A percentile compares a stretch with the other conserved stretches of the same genome.
These are phyloP conservation scores for Leishmania tarentolae DNA, from an alignment of 208 protist species.

Conservation along the genomic window DNA sequence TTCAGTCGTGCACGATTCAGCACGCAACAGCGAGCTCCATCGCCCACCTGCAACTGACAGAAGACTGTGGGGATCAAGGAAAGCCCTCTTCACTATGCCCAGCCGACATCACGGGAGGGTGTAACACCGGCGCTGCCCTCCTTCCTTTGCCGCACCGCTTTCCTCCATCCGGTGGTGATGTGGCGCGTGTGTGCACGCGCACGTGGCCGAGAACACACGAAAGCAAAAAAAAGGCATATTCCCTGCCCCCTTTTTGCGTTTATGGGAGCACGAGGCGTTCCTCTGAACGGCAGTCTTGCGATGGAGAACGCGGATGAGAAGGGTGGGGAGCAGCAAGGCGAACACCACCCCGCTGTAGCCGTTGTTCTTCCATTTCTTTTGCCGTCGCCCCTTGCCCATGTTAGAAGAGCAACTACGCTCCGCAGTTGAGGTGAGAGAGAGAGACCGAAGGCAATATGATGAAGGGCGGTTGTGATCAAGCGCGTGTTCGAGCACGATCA, in stretches of 20 bases:
- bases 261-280: not conserved
- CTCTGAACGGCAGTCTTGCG: not conserved
- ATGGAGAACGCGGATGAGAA: not conserved
- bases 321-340: not conserved
- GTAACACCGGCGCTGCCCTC: not conserved
- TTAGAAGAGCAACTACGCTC: not conserved
- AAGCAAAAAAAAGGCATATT: conserved; percentile 8
- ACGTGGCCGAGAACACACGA: conserved; percentile 4
- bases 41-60: not conserved
- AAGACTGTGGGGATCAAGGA: not conserved
- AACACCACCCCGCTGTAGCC: not conserved
- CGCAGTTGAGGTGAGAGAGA: not conserved
- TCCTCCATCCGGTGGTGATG: not conserved
- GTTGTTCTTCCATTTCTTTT: not conserved
- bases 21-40: not conserved
- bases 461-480: not conserved
- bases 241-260: not conserved
- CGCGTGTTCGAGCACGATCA: not conserved
- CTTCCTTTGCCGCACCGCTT: not conserved
- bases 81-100: not conserved
- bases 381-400: too few species aligned
- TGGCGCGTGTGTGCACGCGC: not conserved
- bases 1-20: not conserved
- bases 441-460: not conserved
- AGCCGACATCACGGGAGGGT: not conserved